A percentile compares a stretch with the other conserved stretches of the same genome.
These are phyloP conservation scores for Arthrobotrys entomopaga DNA, from an alignment of 2,329 filamentous ascomycete species.

Conservation along the genomic window DNA sequence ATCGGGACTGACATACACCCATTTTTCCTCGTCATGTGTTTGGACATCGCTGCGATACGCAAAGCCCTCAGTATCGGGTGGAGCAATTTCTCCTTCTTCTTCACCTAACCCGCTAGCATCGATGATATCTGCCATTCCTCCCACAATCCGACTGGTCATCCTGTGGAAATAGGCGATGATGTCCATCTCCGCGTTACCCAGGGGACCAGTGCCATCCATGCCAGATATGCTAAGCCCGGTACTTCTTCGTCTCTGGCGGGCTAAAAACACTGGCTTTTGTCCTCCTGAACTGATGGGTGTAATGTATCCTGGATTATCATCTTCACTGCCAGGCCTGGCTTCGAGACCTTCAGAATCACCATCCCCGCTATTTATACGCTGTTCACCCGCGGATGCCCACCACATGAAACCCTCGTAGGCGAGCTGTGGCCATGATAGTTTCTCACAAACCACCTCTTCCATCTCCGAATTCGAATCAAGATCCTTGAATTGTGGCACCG, in stretches of 20 bases:
- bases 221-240: conserved; percentile 50
- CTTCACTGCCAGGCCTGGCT: conserved; percentile 59
- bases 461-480: conserved; percentile 64
- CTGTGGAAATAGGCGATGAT: conserved; percentile 85
- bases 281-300: conserved; percentile 40
- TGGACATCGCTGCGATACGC: conserved; percentile 50
- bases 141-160: conserved; percentile 74
- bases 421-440: conserved; percentile 75
- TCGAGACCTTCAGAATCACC: conserved; percentile 53
- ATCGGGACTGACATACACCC: conserved; percentile 71
- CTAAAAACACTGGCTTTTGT: conserved; percentile 52
- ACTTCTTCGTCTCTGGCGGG: conserved; percentile 47
- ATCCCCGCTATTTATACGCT: conserved; percentile 68
- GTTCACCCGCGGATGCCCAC: conserved; percentile 87
- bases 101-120: conserved; percentile 63
- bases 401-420: conserved; percentile 87
- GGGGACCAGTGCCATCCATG: conserved; percentile 48
- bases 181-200: conserved; percentile 72
- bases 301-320: conserved; percentile 51
- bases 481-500: conserved; percentile 48
- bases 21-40: conserved; percentile 56
- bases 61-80: conserved; percentile 39
- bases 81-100: conserved; percentile 58
- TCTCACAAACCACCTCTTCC: conserved; percentile 66
- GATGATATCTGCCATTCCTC: conserved; percentile 71